phyloP scores from a whole-genome alignment of 306 rosid species.

The Vigna hirtella region DNA sequence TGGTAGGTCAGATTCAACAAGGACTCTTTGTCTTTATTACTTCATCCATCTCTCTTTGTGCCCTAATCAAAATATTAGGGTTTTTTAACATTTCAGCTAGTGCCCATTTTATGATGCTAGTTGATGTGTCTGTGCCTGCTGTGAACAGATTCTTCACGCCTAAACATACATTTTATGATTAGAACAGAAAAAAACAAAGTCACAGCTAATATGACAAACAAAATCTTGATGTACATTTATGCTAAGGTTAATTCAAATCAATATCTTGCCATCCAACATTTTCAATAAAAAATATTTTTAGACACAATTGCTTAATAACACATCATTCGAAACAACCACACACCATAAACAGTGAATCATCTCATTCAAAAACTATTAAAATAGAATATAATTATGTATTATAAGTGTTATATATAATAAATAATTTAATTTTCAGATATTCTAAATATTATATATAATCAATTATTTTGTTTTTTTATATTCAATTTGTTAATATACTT shows the following conservation, averaged over 20 bases:
- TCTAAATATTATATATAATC: too few relatives aligned
- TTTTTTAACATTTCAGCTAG: constrained; percentile 57
- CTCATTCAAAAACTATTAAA: not conserved
- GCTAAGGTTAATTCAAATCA: not conserved
- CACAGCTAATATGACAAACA: not conserved
- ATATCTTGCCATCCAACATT: not conserved
- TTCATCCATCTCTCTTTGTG: constrained; percentile 54
- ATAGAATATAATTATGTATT: too few relatives aligned
- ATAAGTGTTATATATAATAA: too few relatives aligned
- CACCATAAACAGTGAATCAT: not conserved
- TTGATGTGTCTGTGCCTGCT: constrained; percentile 62
- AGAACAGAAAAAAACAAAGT: not conserved
- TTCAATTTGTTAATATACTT: too few relatives aligned
- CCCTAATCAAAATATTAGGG: constrained; percentile 49
- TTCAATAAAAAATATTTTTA: not conserved
- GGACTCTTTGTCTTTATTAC: constrained; percentile 35
- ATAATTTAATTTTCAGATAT: too few relatives aligned
- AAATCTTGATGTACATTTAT: not conserved
- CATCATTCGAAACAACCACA: not conserved
- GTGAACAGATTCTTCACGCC: constrained; percentile 42
- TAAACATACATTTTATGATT: not conserved
- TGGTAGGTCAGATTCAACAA: constrained; percentile 52
- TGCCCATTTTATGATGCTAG: constrained; percentile 64
- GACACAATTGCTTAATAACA: too few relatives aligned
- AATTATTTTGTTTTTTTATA: too few relatives aligned